Evolutionary conservation across 2,329 filamentous ascomycete species (phyloP).

Genomic region (Venturiaceae sp.): DNA sequence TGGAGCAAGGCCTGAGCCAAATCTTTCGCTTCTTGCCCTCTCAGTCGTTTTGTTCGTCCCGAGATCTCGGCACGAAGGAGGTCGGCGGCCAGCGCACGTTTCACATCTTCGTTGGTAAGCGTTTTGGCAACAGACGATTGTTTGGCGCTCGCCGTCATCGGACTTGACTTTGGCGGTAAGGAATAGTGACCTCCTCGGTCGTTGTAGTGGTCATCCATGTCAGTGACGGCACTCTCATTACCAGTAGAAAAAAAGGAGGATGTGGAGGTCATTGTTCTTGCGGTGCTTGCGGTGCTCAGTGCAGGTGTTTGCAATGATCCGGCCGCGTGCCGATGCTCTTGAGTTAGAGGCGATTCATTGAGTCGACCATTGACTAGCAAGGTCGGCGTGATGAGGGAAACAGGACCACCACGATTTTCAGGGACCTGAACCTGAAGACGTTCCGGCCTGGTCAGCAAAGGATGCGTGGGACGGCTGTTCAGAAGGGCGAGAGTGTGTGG

Average conservation of each 20-base stretch:
- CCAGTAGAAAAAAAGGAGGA: not conserved
- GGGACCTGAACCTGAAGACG: constrained; percentile 55
- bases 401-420: constrained; percentile 46
- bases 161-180: not conserved
- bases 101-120: constrained; percentile 28
- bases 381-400: constrained; percentile 52
- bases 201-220: not conserved
- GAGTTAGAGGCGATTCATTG: not conserved
- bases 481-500: constrained; percentile 17
- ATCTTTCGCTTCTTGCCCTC: constrained; percentile 35
- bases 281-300: constrained; percentile 4
- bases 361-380: constrained; percentile 43
- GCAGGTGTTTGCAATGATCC: not conserved
- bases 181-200: not conserved
- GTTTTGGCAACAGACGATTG: constrained; percentile 5
- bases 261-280: constrained; percentile 1
- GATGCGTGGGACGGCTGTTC: not conserved
- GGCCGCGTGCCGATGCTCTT: not conserved
- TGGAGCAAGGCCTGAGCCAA: constrained; percentile 34
- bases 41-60: constrained; percentile 29
- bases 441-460: constrained; percentile 30
- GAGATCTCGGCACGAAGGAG: constrained; percentile 34
- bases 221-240: not conserved
- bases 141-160: not conserved
- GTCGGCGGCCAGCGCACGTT: constrained; percentile 35